Evolutionary conservation across 495 filamentous ascomycete genomes (phyloP).

Genomic region (Massariosphaeria phaeospora): DNA sequence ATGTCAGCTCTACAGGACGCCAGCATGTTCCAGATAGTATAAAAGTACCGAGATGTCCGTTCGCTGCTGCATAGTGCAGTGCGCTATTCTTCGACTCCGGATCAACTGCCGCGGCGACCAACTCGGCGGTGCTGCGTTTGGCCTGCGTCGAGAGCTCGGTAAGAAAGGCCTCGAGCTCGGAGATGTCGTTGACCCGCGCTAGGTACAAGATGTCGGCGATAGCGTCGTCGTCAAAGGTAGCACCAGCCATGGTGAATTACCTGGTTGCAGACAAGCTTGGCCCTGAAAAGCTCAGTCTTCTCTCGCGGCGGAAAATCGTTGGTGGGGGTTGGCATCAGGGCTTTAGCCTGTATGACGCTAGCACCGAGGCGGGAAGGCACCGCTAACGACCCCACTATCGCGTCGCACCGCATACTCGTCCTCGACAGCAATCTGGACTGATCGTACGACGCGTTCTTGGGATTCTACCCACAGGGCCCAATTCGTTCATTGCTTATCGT

Average conservation of each 20-base stretch:
- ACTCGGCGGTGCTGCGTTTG: constrained; percentile 46
- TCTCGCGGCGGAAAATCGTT: constrained; percentile 7
- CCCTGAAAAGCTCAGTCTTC: neutral
- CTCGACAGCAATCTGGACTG: constrained; percentile 10
- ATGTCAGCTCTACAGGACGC: constrained; percentile 7
- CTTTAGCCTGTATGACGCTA: neutral
- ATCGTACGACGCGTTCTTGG: neutral
- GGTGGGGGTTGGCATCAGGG: constrained; percentile 3
- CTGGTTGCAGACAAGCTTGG: neutral
- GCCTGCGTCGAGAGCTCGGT: constrained; percentile 54
- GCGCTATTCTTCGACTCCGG: constrained; percentile 63
- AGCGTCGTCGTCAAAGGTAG: constrained; percentile 54
- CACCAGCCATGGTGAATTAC: constrained; percentile 42
- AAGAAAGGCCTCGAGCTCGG: constrained; percentile 60
- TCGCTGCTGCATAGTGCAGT: constrained; percentile 85
- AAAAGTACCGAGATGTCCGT: constrained; percentile 68
- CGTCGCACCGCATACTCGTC: neutral
- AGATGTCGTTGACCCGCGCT: constrained; percentile 67
- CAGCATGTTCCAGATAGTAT: neutral
- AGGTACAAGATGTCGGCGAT: constrained; percentile 86
- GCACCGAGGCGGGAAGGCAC: neutral
- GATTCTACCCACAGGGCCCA: neutral
- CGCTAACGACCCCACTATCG: neutral
- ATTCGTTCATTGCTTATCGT: neutral
- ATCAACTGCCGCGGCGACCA: constrained; percentile 64